Conservation (phyloP, 2,329 filamentous ascomycete species). For the Colletotrichum eleusines region DNA sequence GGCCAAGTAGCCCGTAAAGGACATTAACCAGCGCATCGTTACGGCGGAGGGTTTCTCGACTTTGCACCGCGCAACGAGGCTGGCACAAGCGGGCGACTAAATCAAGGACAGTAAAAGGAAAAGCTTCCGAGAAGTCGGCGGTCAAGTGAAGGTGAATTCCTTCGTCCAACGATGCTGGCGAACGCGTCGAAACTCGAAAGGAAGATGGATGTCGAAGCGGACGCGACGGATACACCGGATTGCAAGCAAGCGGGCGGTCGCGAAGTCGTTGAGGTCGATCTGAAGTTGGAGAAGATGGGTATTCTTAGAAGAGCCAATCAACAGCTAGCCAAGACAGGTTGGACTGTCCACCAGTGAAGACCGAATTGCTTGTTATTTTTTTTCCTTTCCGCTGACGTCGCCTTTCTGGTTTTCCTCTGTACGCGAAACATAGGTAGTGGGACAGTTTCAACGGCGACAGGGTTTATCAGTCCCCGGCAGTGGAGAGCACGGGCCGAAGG, state of each 20-base stretch:
- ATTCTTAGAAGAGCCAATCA: conserved; percentile 32
- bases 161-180: conserved; percentile 3
- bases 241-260: conserved; percentile 27
- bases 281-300: conserved; percentile 26
- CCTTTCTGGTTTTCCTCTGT: not conserved
- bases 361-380: conserved; percentile 37
- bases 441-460: conserved; percentile 11
- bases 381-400: conserved; percentile 34
- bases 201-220: conserved; percentile 36
- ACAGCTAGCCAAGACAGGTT: conserved; percentile 22
- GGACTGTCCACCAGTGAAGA: conserved; percentile 17
- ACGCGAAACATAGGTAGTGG: not conserved
- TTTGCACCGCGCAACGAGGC: conserved; percentile 3
- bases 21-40: conserved; percentile 37
- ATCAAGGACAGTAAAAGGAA: not conserved
- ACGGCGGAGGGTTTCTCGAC: not conserved
- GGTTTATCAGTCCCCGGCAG: conserved; percentile 12
- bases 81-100: conserved; percentile 4
- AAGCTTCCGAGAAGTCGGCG: not conserved
- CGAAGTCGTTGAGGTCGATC: conserved; percentile 30
- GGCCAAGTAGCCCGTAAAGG: conserved; percentile 67
- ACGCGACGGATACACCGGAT: conserved; percentile 14
- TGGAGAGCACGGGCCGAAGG: conserved; percentile 9
- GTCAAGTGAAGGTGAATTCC: not conserved
- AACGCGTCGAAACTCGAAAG: conserved; percentile 35